These are phyloP conservation scores for Ehretia macrophylla DNA, from an alignment of 257 asterid genomes.

Conservation along the genomic window DNA sequence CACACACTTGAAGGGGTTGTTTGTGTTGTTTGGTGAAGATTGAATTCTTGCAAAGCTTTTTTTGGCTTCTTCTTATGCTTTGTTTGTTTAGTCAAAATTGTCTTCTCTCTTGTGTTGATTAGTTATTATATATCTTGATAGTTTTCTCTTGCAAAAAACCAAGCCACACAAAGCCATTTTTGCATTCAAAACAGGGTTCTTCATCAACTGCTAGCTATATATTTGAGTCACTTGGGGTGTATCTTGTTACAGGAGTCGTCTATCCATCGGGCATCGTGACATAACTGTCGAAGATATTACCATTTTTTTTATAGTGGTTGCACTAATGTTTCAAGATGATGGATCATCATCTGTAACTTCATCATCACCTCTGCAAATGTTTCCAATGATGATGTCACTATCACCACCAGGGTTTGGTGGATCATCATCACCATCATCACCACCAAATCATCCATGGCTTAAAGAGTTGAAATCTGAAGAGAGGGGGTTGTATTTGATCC, in stretches of 20 bases:
- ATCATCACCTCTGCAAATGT: conserved; percentile 60
- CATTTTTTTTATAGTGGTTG: conserved; percentile 5
- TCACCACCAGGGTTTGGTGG: conserved; percentile 41
- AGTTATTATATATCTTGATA: too few species aligned
- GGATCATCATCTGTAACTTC: conserved; percentile 83
- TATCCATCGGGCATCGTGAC: too few species aligned
- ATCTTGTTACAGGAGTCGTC: too few species aligned
- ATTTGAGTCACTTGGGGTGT: too few species aligned
- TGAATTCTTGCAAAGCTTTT: background rate
- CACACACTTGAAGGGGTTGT: too few species aligned
- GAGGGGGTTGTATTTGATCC: conserved; percentile 79
- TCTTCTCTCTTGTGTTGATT: too few species aligned
- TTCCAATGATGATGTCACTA: conserved; percentile 43
- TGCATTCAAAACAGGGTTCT: too few species aligned
- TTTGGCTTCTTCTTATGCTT: background rate
- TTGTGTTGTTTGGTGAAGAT: background rate
- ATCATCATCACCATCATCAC: conserved; percentile 36
- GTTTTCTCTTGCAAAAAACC: too few species aligned
- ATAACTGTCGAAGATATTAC: too few species aligned
- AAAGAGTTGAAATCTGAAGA: conserved; percentile 87
- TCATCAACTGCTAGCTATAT: too few species aligned
- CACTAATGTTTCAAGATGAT: conserved; percentile 80
- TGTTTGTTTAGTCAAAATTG: background rate
- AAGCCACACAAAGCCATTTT: background rate
- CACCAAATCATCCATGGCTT: conserved; percentile 78